Percentiles rank a stretch among this genome's conserved stretches.
Evolutionary conservation across 176 grass and related monocot species (phyloP).

Genomic region (Raddia guianensis): DNA sequence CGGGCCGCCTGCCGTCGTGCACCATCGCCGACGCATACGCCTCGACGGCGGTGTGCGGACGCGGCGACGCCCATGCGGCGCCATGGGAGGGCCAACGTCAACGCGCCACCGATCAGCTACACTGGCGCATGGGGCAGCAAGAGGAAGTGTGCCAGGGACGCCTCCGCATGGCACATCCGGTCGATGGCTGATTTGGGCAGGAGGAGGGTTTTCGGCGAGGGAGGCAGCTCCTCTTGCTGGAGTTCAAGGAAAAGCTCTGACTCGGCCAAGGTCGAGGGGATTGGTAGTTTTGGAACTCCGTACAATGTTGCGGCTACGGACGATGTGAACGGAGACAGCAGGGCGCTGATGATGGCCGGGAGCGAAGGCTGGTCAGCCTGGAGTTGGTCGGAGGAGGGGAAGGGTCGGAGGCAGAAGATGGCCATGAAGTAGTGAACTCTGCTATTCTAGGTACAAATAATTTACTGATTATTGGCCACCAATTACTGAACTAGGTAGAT

Average conservation of each 20-base stretch:
- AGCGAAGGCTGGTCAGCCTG: background rate
- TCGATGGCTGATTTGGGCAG: background rate
- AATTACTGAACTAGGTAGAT: background rate
- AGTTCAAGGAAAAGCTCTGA: background rate
- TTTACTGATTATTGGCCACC: background rate
- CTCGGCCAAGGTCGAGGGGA: background rate
- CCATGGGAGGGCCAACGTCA: background rate
- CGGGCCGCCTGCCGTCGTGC: background rate
- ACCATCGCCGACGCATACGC: background rate
- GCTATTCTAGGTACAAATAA: background rate
- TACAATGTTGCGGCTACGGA: background rate
- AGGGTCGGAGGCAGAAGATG: background rate
- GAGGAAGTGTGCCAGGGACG: constrained; percentile 29
- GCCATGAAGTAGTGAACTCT: constrained; percentile 8
- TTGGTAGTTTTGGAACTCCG: background rate
- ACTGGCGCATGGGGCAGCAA: constrained; percentile 13
- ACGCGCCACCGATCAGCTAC: background rate
- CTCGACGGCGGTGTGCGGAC: background rate
- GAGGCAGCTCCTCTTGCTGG: background rate
- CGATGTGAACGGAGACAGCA: background rate
- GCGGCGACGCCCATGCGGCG: background rate
- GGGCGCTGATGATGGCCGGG: background rate
- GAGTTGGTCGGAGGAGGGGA: background rate
- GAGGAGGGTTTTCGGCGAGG: constrained; percentile 11
- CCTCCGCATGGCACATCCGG: background rate